Percentiles rank a stretch among this genome's conserved stretches.
phyloP scores from a whole-genome alignment of 495 filamentous ascomycete genomes.

The Neurospora pannonica region DNA sequence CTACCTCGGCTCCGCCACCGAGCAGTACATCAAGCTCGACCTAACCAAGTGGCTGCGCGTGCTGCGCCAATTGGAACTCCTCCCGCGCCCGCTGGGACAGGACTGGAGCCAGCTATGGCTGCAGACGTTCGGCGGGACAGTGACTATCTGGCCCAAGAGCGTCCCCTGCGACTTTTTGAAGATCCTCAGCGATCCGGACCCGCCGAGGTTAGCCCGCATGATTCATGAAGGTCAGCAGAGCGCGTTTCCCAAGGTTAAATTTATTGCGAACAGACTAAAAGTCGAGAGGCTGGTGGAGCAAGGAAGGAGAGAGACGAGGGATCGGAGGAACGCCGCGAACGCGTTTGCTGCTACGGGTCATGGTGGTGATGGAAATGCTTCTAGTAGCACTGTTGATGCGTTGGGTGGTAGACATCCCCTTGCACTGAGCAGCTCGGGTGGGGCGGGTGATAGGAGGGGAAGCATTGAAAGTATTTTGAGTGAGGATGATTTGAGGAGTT shows the following conservation, averaged over 20 bases:
- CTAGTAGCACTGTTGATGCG: not conserved
- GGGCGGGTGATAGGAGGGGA: slow-evolving; percentile 7
- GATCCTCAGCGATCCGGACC: slow-evolving; percentile 74
- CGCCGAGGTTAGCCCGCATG: slow-evolving; percentile 72
- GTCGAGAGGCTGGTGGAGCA: slow-evolving; percentile 71
- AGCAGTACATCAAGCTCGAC: slow-evolving; percentile 92
- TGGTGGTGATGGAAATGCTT: not conserved
- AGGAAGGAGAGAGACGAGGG: slow-evolving; percentile 53
- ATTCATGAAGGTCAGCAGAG: slow-evolving; percentile 77
- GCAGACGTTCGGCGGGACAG: slow-evolving; percentile 85
- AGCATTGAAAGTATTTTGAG: slow-evolving; percentile 21
- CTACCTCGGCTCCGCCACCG: slow-evolving; percentile 80
- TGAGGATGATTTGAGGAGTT: slow-evolving; percentile 17
- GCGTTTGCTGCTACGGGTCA: not conserved
- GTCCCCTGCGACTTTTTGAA: slow-evolving; percentile 65
- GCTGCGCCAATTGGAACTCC: slow-evolving; percentile 78
- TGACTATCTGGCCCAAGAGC: slow-evolving; percentile 89
- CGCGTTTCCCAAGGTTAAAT: slow-evolving; percentile 82
- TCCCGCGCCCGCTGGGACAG: slow-evolving; percentile 84
- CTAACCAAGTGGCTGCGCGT: slow-evolving; percentile 95
- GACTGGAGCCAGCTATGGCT: slow-evolving; percentile 96
- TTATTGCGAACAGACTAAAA: slow-evolving; percentile 76
- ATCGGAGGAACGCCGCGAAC: slow-evolving; percentile 26
- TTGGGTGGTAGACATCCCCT: not conserved
- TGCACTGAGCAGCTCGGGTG: not conserved